Base-by-base conservation (phyloP, 495 filamentous ascomycete genomes). In the Tirmania nivea region DNA sequence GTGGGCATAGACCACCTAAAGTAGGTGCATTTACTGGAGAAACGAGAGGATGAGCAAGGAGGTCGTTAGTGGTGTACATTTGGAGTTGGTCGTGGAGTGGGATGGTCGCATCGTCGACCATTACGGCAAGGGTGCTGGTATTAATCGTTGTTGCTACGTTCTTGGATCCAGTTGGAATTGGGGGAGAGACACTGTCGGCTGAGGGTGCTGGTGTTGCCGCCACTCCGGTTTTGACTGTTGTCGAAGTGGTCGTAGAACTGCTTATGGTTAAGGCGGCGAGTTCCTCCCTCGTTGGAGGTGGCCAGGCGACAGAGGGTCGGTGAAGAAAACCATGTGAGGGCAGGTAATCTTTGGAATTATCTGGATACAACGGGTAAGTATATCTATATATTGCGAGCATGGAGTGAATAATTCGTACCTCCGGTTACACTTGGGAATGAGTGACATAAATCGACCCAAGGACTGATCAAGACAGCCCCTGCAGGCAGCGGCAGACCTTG, bases 371-470 rank as follows among this genome's bases (percentile, higher is more conserved):
- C 10, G 14, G 19, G 42, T n/a, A 47, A 47, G 14, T 14, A 47
- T 14, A 19, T 47, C 3, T 47, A n/a, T 3, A n/a, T 47, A 8
- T 1, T 47, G 42, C 19, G 39, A 19, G 37, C 14, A 78, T 65
- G 0, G 77, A 77, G 25, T 31, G 25, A 31, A 31, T 31, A 31
- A 31, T 31, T 3, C 55, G 75, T 79, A 45, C 86, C 79, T 14
- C 69, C 73, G 12, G 78, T 77, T 37, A 94, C 77, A 57, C 87
- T 94, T 0, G 89, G 89, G 59, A 95, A 95, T 0, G 85, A 92
- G 65, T 95, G 89, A 10, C 84, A 93, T 35, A 95, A 67, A 64
- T 96, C 89, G 2, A 83, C 85, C 89, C 89, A 96, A 0, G 89
- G 89, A 31, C 83, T 88, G 48, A 96, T 83, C 54, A 96, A 68